Conservation (phyloP, 495 filamentous ascomycete genomes). For the Talaromyces liani region DNA sequence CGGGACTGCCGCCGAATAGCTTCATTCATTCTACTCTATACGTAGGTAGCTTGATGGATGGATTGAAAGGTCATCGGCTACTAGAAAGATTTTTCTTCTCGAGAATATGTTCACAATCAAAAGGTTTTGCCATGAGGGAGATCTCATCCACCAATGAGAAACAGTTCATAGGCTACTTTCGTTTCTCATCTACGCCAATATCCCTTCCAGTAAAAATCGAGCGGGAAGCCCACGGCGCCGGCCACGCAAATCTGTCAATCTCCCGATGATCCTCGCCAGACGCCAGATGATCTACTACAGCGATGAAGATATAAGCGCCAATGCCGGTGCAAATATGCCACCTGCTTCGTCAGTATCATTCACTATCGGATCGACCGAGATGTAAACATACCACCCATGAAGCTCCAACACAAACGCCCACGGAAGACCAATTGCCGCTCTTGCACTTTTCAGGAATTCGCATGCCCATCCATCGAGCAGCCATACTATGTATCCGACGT, state of each 20-base stretch:
- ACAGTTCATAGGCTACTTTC: not conserved
- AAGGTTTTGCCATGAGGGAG: no score
- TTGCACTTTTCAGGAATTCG: constrained; percentile 10
- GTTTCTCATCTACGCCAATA: not conserved
- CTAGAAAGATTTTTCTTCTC: no score
- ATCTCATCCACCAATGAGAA: no score
- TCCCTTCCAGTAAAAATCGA: not conserved
- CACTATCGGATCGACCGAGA: not conserved
- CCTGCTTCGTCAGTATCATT: constrained; percentile 15
- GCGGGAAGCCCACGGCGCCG: not conserved
- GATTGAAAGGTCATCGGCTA: no score
- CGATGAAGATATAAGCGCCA: constrained; percentile 28
- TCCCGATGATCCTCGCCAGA: not conserved
- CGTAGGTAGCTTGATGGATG: no score
- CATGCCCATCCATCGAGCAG: constrained; percentile 21
- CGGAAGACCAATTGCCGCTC: not conserved
- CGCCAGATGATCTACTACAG: constrained; percentile 12
- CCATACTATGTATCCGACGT: constrained; percentile 18
- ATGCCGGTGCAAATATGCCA: constrained; percentile 51
- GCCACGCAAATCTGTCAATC: not conserved
- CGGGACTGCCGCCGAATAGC: not conserved
- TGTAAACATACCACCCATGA: not conserved
- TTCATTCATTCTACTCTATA: not conserved
- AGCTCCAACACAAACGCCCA: not conserved
- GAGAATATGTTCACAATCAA: no score